Conservation (phyloP, 345 rosid species). For the Euphorbia tirucalli region DNA sequence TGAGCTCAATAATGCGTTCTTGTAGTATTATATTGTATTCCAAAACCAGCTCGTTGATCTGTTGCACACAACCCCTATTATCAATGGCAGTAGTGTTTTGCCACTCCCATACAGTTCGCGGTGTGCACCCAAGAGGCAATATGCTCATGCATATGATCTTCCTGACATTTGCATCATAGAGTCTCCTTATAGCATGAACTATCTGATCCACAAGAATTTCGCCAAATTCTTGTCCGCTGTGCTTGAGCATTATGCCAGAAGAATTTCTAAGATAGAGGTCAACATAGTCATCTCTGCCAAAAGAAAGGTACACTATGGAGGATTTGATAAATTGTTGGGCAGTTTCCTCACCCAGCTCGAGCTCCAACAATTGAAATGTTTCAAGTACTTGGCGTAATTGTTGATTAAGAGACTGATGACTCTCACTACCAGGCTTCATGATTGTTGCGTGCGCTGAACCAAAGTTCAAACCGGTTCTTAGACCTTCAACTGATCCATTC, state of each 20-base stretch:
- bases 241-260: slow-evolving; percentile 39
- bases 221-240: slow-evolving; percentile 46
- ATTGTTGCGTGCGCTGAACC: slow-evolving; percentile 61
- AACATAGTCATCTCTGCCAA: slow-evolving; percentile 63
- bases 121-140: slow-evolving; percentile 63
- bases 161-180: slow-evolving; percentile 45
- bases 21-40: slow-evolving; percentile 46
- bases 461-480: slow-evolving; percentile 45
- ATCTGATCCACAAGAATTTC: slow-evolving; percentile 50
- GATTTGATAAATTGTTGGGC: slow-evolving; percentile 37
- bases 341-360: slow-evolving; percentile 34
- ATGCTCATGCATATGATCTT: slow-evolving; percentile 50
- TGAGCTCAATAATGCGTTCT: slow-evolving; percentile 35
- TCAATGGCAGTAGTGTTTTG: slow-evolving; percentile 16
- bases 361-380: slow-evolving; percentile 54
- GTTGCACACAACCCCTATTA: slow-evolving; percentile 39
- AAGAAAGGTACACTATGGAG: slow-evolving; percentile 60
- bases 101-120: slow-evolving; percentile 43
- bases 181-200: slow-evolving; percentile 41
- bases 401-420: slow-evolving; percentile 57
- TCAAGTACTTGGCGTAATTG: slow-evolving; percentile 63
- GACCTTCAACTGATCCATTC: slow-evolving; percentile 45
- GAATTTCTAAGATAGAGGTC: slow-evolving; percentile 47
- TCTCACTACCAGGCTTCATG: slow-evolving; percentile 36
- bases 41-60: slow-evolving; percentile 47